These are phyloP conservation scores for Fraxinus sp. DNA, from an alignment of 305 asterid genomes.

Conservation along the genomic window DNA sequence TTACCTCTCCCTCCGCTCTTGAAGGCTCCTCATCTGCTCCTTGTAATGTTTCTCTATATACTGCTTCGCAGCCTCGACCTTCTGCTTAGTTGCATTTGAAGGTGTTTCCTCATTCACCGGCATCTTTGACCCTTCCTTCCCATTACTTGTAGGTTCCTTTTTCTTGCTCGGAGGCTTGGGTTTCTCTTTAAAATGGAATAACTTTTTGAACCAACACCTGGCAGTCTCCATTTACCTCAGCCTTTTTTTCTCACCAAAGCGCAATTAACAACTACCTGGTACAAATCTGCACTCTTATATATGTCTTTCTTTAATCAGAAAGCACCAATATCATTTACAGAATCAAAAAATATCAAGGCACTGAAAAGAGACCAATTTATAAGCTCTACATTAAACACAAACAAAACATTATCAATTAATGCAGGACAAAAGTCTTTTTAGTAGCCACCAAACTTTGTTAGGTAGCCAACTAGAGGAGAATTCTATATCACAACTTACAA, in stretches of 20 bases:
- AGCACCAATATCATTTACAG: slow-evolving; percentile 41
- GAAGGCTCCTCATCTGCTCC: slow-evolving; percentile 90
- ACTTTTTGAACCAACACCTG: slow-evolving; percentile 60
- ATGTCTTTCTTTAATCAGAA: slow-evolving; percentile 24
- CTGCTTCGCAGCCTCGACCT: slow-evolving; percentile 92
- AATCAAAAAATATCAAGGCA: slow-evolving; percentile 19
- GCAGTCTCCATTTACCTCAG: slow-evolving; percentile 56
- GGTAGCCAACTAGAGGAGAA: slow-evolving; percentile 20
- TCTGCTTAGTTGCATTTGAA: slow-evolving; percentile 85
- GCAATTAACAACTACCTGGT: slow-evolving; percentile 17
- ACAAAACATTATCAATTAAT: slow-evolving; percentile 29
- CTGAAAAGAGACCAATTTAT: slow-evolving; percentile 13
- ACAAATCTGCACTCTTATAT: slow-evolving; percentile 26
- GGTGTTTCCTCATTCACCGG: slow-evolving; percentile 61
- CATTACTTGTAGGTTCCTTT: slow-evolving; percentile 42
- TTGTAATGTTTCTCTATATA: slow-evolving; percentile 90
- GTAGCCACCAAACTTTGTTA: slow-evolving; percentile 22
- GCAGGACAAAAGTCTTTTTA: slow-evolving; percentile 21
- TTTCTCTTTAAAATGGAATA: slow-evolving; percentile 60
- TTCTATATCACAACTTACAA: slow-evolving; percentile 23
- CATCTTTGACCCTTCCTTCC: slow-evolving; percentile 57
- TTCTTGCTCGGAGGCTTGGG: slow-evolving; percentile 59
- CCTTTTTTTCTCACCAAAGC: slow-evolving; percentile 28
- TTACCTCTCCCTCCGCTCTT: slow-evolving; percentile 88
- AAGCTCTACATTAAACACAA: slow-evolving; percentile 43